These are phyloP conservation scores for Rugonectria rugulosa DNA, from an alignment of 2,329 filamentous ascomycete species.

Conservation along the genomic window DNA sequence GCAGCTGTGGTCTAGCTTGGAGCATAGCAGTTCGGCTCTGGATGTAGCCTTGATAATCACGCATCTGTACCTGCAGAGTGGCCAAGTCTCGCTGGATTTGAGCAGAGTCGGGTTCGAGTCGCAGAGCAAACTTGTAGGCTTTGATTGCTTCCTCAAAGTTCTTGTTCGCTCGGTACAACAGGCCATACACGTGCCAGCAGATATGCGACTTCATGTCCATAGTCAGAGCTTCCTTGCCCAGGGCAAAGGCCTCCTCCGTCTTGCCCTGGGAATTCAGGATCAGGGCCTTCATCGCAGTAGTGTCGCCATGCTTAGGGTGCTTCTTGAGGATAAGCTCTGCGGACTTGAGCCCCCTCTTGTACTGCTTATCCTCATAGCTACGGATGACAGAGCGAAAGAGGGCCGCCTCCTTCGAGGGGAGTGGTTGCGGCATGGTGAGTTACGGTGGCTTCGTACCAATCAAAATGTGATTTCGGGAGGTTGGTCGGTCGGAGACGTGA, in stretches of 20 bases:
- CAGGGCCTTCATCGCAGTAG: slow-evolving; percentile 97
- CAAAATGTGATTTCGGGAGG: not conserved
- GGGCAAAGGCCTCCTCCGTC: slow-evolving; percentile 89
- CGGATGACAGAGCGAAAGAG: slow-evolving; percentile 96
- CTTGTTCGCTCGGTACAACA: slow-evolving; percentile 92
- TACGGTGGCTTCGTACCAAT: not conserved
- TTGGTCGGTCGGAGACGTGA: not conserved
- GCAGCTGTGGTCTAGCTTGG: slow-evolving; percentile 78
- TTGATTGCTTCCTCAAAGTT: slow-evolving; percentile 99
- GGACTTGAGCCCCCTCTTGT: slow-evolving; percentile 92
- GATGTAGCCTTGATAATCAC: slow-evolving; percentile 93
- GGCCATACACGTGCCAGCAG: slow-evolving; percentile 98
- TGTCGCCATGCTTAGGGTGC: slow-evolving; percentile 95
- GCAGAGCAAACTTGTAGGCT: slow-evolving; percentile 95
- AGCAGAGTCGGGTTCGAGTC: slow-evolving; percentile 89
- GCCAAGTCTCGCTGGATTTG: slow-evolving; percentile 96
- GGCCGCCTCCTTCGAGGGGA: slow-evolving; percentile 87
- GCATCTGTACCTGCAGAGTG: slow-evolving; percentile 93
- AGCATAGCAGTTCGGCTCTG: slow-evolving; percentile 90
- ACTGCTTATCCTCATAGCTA: slow-evolving; percentile 97
- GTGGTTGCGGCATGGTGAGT: slow-evolving; percentile 71
- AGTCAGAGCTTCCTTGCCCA: slow-evolving; percentile 90
- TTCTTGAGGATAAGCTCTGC: slow-evolving; percentile 97
- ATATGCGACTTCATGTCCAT: slow-evolving; percentile 99
- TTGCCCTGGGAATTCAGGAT: slow-evolving; percentile 94